Base-by-base conservation (phyloP, 306 rosid species). In the Corylus americana region DNA sequence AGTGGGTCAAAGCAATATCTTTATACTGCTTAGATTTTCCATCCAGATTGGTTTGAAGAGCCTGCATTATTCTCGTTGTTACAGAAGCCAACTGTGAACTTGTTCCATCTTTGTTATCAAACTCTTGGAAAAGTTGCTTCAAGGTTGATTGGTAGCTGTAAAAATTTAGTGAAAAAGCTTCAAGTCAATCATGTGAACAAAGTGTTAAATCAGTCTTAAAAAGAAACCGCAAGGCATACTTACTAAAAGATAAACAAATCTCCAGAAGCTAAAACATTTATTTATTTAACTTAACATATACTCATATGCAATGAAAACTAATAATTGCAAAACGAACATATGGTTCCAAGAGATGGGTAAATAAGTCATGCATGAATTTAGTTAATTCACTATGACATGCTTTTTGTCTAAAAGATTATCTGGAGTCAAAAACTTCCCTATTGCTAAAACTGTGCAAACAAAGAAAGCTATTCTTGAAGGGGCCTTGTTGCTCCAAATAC, bases 41-140 rank as follows among this genome's bases (percentile, higher is more conserved):
- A 50, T 95, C 98, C 88, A 95, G 92, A 86, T 95, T 95, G 82
- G 90, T 85, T 81, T 95, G 98, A 80, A 95, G 89, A 76, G 98
- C 99, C 85, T 95, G 96, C 97, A 95, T 95, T 85, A 93, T 93
- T 81, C 88, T 90, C 94, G 84, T 92, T 11, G 99, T 95, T 73
- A 93, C 98, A 64, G 94, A 81, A 45, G 96, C 99, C 77, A 93
- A 85, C 80, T 95, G 96, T 18, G 98, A 89, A 74, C 86, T 79
- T 54, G 85, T 78, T 74, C 87, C 97, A 53, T 86, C 89, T 64
- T 89, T 93, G 63, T 74, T 83, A 77, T 89, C 97, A 84, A 95
- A 83, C 81, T 95, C 99, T 85, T 84, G 92, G 73, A 95, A 95
- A 83, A 95, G 96, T 81, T 95, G 99, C 89, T 85, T 91, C 97